Base-by-base conservation (phyloP, 2,329 filamentous ascomycete genomes). In the Fusarium irregulare region DNA sequence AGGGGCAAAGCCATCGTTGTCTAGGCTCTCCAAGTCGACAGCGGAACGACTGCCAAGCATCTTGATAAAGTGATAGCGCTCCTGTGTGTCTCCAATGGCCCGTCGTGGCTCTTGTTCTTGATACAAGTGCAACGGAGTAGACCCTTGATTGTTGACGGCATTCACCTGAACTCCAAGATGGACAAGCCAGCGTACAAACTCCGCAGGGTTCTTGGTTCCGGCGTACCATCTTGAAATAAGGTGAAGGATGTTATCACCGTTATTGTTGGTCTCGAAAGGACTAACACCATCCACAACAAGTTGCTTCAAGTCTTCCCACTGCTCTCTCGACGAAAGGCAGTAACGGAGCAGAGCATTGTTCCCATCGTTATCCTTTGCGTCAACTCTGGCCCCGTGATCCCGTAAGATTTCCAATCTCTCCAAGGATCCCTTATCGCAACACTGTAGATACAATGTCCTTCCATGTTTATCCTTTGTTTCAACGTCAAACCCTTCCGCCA, bases 191-290 rank as follows among this genome's bases (percentile, higher is more conserved):
- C 20, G 47, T 2, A 68, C 47, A 14, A 55, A 14, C 1, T 50
- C n/a, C 2, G 46, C 60, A 6, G 13, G 8, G 4, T 44, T 13
- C 16, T 2, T 4, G 0, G n/a, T 44, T 5, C 7, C 10, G 9
- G 18, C 4, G 34, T 64, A 71, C 23, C 30, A 25, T 2, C 32
- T 12, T 8, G 70, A 64, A 11, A 55, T 21, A 28, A 53, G 41
- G 37, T 74, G 72, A 2, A 74, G 60, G 12, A 74, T 18, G 0
- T 65, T 73, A 4, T 70, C 50, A 18, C 68, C 59, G 3, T 68
- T 48, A 9, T 66, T 11, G 23, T 72, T 73, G 5, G n/a, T 62
- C 3, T 28, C 32, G 5, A 73, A 51, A 14, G 72, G 72, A 30
- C 71, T 61, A 8, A 59, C 10, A 0, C 72, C 72, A 2, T 55